Evolutionary conservation across 2,329 filamentous ascomycete species (phyloP).

Genomic region (Colletotrichum scovillei): DNA sequence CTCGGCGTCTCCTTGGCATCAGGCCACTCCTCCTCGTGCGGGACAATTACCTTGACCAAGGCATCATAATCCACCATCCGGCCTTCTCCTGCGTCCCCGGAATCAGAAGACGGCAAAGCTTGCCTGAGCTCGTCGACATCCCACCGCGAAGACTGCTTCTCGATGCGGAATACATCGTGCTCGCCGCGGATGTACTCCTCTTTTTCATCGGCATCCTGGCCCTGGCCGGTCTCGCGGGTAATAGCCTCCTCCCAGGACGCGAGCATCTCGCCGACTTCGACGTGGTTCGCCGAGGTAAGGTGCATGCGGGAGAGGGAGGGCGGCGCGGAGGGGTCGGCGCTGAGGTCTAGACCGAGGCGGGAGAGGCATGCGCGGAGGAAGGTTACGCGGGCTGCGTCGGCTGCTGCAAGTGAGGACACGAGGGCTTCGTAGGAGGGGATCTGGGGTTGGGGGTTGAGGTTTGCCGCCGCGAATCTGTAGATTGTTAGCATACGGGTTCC

Average conservation of each 20-base stretch:
- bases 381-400: conserved; percentile 75
- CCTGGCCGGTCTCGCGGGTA: conserved; percentile 62
- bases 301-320: conserved; percentile 87
- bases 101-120: conserved; percentile 51
- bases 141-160: conserved; percentile 73
- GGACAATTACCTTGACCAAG: conserved; percentile 78
- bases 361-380: conserved; percentile 84
- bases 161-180: conserved; percentile 84
- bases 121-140: conserved; percentile 65
- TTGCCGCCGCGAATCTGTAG: conserved; percentile 81
- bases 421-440: conserved; percentile 76
- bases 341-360: conserved; percentile 86
- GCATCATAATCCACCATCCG: conserved; percentile 80
- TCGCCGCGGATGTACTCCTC: conserved; percentile 82
- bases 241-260: conserved; percentile 75
- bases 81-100: conserved; percentile 50
- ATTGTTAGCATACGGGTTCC: neutral
- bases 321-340: conserved; percentile 73
- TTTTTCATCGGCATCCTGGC: conserved; percentile 37
- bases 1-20: conserved; percentile 80
- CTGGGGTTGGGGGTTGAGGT: conserved; percentile 75
- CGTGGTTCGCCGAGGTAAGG: conserved; percentile 76
- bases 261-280: conserved; percentile 76
- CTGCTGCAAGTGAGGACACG: conserved; percentile 73
- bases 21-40: conserved; percentile 77